Evolutionary conservation across 1,284 basidiomycete species (phyloP), one percentile per base, ranked within the genome.

Genomic region (Anthracocystis panici-leucophaei): DNA sequence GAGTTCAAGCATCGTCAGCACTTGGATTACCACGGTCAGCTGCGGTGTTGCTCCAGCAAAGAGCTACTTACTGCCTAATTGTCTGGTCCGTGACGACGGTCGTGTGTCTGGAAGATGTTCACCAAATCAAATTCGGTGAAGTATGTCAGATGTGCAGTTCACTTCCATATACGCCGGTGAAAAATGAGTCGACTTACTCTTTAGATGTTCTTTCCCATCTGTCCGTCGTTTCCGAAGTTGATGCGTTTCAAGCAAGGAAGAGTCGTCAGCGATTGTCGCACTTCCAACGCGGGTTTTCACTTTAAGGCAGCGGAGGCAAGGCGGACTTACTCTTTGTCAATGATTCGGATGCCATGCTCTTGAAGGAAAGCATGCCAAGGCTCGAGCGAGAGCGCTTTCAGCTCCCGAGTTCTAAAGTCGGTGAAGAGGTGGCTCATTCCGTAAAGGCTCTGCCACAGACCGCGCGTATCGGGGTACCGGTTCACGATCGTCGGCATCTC

Each of bases 361-460:
- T 27, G 20, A 16, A 52, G 51, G 51, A 52, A 52, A 18, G 12
- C 6, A 9, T 41, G 51, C 51, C 51, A 52, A 27, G 5, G 16
- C 12, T 48, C 25, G 27, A 38, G 35, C 12, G 35, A 16, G 12
- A 25, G 40, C 3, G 1, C 2, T 10, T 54, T 38, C 35, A 38
- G 11, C 12, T 16, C 35, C 35, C 2, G 12, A 16, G 14, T 38
- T 12, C 35, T 14, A 12, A 38, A 38, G 12, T 38, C 14, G 12
- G 35, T 38, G 12, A 16, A 2, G 14, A 38, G 14, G 35, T 38
- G 35, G 12, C 35, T 16, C 35, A 38, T 38, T 16, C 12, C 11
- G 35, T 38, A 38, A 2, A 38, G 5, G 14, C 14, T 38, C 3
- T 38, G 10, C 35, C 35, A 38, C 35, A 38, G 14, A 16, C 12